A percentile compares a stretch with the other conserved stretches of the same genome.
These are phyloP conservation scores for Aspergillus sp. DNA, from an alignment of 2,329 filamentous ascomycete genomes.

Conservation along the genomic window DNA sequence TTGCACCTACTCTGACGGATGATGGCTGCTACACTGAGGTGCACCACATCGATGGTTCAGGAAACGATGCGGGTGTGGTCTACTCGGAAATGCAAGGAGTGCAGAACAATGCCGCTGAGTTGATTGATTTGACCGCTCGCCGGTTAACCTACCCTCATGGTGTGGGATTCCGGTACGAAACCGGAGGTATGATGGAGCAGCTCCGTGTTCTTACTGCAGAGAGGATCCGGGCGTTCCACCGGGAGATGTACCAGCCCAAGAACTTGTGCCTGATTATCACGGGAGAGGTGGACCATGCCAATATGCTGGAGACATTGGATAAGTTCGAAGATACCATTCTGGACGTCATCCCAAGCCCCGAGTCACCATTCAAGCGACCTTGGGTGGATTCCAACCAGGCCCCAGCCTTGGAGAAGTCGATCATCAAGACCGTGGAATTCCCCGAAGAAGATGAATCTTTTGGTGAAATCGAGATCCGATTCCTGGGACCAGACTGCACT, in stretches of 20 bases:
- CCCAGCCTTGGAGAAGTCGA: constrained; percentile 65
- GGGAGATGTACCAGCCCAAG: constrained; percentile 95
- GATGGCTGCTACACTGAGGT: constrained; percentile 93
- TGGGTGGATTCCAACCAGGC: constrained; percentile 87
- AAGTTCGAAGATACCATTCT: constrained; percentile 84
- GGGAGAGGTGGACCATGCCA: constrained; percentile 80
- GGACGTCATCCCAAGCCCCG: constrained; percentile 70
- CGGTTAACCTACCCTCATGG: constrained; percentile 81
- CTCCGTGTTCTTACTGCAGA: constrained; percentile 81
- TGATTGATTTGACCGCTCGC: constrained; percentile 81
- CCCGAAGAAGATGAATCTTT: constrained; percentile 94
- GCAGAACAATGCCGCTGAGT: constrained; percentile 75
- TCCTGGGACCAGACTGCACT: constrained; percentile 78
- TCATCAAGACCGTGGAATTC: constrained; percentile 78
- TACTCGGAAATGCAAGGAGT: constrained; percentile 99
- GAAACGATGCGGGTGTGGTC: constrained; percentile 92
- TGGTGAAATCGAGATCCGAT: constrained; percentile 80
- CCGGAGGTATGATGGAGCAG: constrained; percentile 94
- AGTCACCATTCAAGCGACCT: constrained; percentile 74
- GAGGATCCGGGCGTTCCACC: constrained; percentile 89
- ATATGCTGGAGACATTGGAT: constrained; percentile 77
- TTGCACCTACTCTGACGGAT: constrained; percentile 87
- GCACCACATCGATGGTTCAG: constrained; percentile 87
- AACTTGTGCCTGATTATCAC: constrained; percentile 88
- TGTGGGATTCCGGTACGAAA: constrained; percentile 93